phyloP scores from a whole-genome alignment of 345 rosid genomes.

The Syzygium aqueum region DNA sequence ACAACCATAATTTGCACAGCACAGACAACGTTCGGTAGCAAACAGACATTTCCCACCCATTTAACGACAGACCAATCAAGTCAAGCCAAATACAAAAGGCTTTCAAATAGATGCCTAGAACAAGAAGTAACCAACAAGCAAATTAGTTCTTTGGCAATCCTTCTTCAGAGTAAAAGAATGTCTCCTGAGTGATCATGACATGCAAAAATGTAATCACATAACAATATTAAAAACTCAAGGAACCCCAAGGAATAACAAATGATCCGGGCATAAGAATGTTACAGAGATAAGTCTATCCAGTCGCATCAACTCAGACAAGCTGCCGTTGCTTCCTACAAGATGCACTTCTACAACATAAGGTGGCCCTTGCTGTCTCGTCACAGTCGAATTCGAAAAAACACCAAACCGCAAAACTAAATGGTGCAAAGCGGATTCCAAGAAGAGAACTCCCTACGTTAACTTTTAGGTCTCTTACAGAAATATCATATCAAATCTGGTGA shows the following conservation, averaged over 20 bases:
- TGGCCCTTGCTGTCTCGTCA: not conserved
- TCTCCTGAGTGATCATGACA: not conserved
- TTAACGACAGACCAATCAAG: not conserved
- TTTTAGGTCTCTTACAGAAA: not conserved
- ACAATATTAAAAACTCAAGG: not conserved
- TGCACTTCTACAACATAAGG: not conserved
- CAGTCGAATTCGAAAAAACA: not conserved
- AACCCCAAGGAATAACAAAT: not conserved
- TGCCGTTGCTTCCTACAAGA: not conserved
- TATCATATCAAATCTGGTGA: not conserved
- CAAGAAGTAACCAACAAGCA: not conserved
- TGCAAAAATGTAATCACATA: not conserved
- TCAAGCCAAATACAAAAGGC: not conserved
- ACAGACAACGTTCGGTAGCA: not conserved
- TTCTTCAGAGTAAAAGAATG: not conserved
- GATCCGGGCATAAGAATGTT: not conserved
- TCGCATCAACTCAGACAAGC: not conserved
- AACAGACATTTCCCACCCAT: not conserved
- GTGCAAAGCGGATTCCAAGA: not conserved
- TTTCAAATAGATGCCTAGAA: not conserved
- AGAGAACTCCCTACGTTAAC: not conserved
- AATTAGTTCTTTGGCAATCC: not conserved
- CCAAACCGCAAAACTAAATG: not conserved
- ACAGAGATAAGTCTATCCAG: not conserved
- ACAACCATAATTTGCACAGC: not conserved